A percentile compares a stretch with the other conserved stretches of the same genome.
Conservation (phyloP, 805 yeast species). For the Metschnikowia shivogae region DNA sequence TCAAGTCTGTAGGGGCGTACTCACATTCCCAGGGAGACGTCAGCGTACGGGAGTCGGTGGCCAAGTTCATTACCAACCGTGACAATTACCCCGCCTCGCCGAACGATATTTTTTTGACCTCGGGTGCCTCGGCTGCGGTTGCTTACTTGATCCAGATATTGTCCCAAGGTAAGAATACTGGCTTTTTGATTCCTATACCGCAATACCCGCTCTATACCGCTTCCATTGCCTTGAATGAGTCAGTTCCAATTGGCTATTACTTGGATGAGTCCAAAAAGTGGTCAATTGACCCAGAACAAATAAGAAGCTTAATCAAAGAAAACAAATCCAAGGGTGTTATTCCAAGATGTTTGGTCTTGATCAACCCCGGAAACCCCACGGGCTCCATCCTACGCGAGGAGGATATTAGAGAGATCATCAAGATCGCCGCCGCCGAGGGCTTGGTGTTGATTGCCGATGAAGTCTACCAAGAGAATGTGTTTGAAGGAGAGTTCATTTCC, state of each 20-base stretch:
- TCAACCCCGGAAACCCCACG: conserved; percentile 98
- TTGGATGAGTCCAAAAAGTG: conserved; percentile 77
- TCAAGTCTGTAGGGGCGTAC: conserved; percentile 92
- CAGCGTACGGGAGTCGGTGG: conserved; percentile 69
- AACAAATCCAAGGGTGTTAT: conserved; percentile 49
- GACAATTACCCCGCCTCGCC: conserved; percentile 68
- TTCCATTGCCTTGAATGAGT: conserved; percentile 77
- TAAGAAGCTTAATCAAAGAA: conserved; percentile 49
- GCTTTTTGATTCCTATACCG: conserved; percentile 91
- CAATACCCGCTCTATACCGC: conserved; percentile 98
- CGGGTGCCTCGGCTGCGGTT: conserved; percentile 97
- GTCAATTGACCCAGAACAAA: conserved; percentile 72
- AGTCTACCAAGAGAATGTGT: conserved; percentile 93
- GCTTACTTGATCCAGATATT: conserved; percentile 68
- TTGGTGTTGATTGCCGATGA: conserved; percentile 93
- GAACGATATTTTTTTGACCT: conserved; percentile 74
- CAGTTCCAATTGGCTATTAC: conserved; percentile 82
- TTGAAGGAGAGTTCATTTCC: conserved; percentile 75
- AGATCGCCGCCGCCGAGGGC: conserved; percentile 80
- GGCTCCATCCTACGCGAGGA: conserved; percentile 72
- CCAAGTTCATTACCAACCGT: conserved; percentile 71
- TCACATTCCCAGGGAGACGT: conserved; percentile 89
- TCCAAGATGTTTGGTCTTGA: conserved; percentile 81
- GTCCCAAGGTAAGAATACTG: conserved; percentile 62
- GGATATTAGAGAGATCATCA: conserved; percentile 66